Evolutionary conservation across 2,329 filamentous ascomycete species (phyloP).

Genomic region (Graphium sp.): DNA sequence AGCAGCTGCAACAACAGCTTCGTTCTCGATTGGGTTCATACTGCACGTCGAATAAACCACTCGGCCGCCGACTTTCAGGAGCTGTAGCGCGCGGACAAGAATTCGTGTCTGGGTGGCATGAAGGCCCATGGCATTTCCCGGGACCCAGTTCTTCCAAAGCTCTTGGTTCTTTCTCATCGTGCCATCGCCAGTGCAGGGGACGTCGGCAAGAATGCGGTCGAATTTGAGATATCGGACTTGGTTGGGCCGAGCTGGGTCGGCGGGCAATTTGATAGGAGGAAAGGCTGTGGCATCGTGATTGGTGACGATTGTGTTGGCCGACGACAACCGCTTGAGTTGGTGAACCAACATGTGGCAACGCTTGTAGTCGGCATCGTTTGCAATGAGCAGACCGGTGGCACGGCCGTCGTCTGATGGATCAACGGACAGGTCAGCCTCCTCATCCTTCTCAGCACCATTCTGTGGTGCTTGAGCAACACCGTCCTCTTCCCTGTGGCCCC

Average conservation of each 20-base stretch:
- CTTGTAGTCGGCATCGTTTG: conserved; percentile 94
- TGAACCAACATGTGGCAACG: conserved; percentile 94
- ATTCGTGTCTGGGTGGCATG: conserved; percentile 81
- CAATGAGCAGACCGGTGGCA: conserved; percentile 80
- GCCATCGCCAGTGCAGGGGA: conserved; percentile 91
- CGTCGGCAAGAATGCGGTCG: conserved; percentile 88
- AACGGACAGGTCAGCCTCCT: conserved; percentile 34
- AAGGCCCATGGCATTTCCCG: conserved; percentile 72
- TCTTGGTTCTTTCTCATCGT: conserved; percentile 85
- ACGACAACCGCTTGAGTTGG: conserved; percentile 92
- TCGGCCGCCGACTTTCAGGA: conserved; percentile 87
- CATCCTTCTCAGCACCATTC: conserved; percentile 27
- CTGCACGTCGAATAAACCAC: conserved; percentile 98
- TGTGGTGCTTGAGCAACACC: conserved; percentile 35
- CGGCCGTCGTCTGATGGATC: conserved; percentile 63
- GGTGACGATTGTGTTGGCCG: conserved; percentile 89
- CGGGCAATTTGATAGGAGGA: conserved; percentile 74
- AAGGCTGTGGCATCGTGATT: conserved; percentile 97
- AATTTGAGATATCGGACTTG: conserved; percentile 75
- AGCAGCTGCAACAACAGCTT: conserved; percentile 75
- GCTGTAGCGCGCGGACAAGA: conserved; percentile 77
- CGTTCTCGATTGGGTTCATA: conserved; percentile 97
- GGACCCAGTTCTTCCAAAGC: conserved; percentile 91
- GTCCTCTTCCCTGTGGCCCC: conserved; percentile 43
- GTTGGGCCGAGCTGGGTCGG: conserved; percentile 31